Base-by-base conservation (phyloP, 805 yeast species). In the Blastobotrys terrestris region DNA sequence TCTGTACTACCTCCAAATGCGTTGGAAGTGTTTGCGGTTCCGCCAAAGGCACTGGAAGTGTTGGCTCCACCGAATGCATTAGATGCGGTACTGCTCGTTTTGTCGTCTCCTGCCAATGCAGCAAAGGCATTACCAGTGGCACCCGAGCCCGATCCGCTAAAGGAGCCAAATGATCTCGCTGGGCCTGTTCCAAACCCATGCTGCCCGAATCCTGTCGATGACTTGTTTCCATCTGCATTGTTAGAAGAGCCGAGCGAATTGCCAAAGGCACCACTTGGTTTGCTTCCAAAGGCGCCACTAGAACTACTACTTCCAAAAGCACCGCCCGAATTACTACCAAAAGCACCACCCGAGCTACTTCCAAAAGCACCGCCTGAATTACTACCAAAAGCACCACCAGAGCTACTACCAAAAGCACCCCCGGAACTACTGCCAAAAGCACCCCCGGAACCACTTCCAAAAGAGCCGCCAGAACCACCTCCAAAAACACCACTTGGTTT, bases 371-470 rank as follows among this genome's bases (percentile, higher is more conserved):
- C 41, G 8, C 55, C 39, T 2, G 48, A 26, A 40, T 50, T 46
- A 40, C 47, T 40, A 14, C 62, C 60, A 50, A 59, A 58, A 2
- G 61, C 56, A 20, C 68, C 65, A 44, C 18, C 26, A 43, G 35
- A 13, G 15, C 19, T 31, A 19, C 15, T 18, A 13, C 56, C 56
- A 43, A 54, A 54, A 6, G 54, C 46, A 6, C 48, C 48, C 8
- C n/a, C n/a, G n/a, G 50, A 50, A 8, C 21, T 18, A n/a, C 26
- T 13, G 46, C 50, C 50, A 40, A 46, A 51, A 15, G 48, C 26
- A 4, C 51, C 14, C 14, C 35, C 14, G 39, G 42, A 16, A 31
- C 35, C 20, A 8, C 52, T 39, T 7, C 53, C 54, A 55, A 53
- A 53, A 8, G 55, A 49, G 20, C 48, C 31, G 5, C 7, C 19